Base-by-base conservation (phyloP, 2,329 filamentous ascomycete species). In the Metarhizium humberi region DNA sequence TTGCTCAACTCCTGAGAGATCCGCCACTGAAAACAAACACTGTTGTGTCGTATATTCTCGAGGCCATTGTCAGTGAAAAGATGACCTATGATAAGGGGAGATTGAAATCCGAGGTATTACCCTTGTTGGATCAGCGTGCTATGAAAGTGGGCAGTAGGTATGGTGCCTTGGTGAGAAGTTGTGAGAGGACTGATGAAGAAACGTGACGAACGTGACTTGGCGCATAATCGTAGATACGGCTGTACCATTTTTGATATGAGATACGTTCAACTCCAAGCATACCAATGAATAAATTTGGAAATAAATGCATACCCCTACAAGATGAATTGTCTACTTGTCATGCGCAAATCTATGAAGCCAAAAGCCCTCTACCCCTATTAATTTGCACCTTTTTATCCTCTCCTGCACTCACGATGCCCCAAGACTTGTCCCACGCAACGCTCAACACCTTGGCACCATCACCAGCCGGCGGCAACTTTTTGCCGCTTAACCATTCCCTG, bases 321-420 rank as follows among this genome's bases (percentile, higher is more conserved):
- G 34, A 36, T 10, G 34, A 36, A 29, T 40, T 36, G 53, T 29
- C 29, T 53, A 14, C 38, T 50, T 20, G 16, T 36, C 47, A 50
- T 16, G 40, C 30, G 20, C 25, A 16, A 36, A 48, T 60, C 61
- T 68, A 74, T 66, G 67, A 65, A 38, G 68, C 65, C 48, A 80
- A 65, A 47, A 82, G 61, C 56, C 76, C 79, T 59, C 80, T 78
- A 18, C 84, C 85, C 61, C 81, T 79, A 71, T 99, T 96, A 58
- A 99, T 84, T 76, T 99, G 94, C 64, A 99, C 85, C 75, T 83
- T 85, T 75, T 94, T 96, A 68, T 99, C 94, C 78, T 97, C 92
- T 16, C 92, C 91, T 47, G 78, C 91, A 65, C 89, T 95, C 48
- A 96, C 87, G 67, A 99, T 92, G 1, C 94, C 95, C 66, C 95